Evolutionary conservation across 2,329 filamentous ascomycete genomes (phyloP).

Genomic region (Diaporthe citriasiana): DNA sequence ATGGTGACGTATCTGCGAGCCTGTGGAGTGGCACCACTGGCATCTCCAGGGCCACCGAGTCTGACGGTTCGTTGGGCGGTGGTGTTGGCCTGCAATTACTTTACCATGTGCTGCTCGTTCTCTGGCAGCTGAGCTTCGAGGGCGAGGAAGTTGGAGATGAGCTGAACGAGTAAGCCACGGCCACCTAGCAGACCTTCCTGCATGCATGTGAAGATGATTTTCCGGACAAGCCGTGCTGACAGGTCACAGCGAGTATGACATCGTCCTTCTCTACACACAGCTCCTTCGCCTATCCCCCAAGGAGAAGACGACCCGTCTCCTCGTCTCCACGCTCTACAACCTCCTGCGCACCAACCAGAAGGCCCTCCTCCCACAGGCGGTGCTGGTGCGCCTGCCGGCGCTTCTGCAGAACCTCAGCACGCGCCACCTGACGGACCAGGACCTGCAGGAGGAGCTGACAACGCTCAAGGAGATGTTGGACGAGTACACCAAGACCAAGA

Average conservation of each 20-base stretch:
- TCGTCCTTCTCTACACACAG: slow-evolving; percentile 92
- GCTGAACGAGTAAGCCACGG: slow-evolving; percentile 81
- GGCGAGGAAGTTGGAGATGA: slow-evolving; percentile 80
- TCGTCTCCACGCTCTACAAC: slow-evolving; percentile 91
- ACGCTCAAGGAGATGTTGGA: slow-evolving; percentile 74
- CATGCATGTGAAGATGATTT: not conserved
- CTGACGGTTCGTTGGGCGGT: slow-evolving; percentile 76
- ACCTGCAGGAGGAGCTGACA: slow-evolving; percentile 74
- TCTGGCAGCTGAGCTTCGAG: slow-evolving; percentile 98
- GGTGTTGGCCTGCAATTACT: slow-evolving; percentile 93
- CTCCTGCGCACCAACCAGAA: slow-evolving; percentile 79
- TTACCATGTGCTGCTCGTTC: slow-evolving; percentile 91
- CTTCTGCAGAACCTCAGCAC: slow-evolving; percentile 74
- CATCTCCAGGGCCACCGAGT: slow-evolving; percentile 68
- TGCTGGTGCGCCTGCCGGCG: slow-evolving; percentile 84
- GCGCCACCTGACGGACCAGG: slow-evolving; percentile 74
- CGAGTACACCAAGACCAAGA: slow-evolving; percentile 78
- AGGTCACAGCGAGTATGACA: slow-evolving; percentile 85
- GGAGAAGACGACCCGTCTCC: slow-evolving; percentile 94
- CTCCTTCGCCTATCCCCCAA: slow-evolving; percentile 94
- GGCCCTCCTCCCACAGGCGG: slow-evolving; percentile 85
- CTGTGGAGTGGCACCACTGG: slow-evolving; percentile 71
- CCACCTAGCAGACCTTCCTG: not conserved
- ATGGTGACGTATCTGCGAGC: slow-evolving; percentile 73
- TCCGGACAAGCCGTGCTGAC: slow-evolving; percentile 46